Conservation (phyloP, 768 basidiomycete species). For the Hypholoma sublateritium region DNA sequence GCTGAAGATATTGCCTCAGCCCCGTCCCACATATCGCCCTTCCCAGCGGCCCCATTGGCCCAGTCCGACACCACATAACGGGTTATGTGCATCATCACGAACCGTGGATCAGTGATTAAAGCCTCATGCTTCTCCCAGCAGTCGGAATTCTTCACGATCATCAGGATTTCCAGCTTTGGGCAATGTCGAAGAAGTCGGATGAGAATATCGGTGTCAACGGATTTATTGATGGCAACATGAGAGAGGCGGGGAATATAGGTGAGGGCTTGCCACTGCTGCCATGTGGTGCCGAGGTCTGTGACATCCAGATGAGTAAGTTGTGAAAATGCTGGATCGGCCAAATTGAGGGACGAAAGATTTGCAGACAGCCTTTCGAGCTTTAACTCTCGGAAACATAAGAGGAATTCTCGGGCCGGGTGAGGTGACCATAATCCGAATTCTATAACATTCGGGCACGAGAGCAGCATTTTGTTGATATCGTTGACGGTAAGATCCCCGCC, state of each 20-base stretch:
- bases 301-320: constrained; percentile 8
- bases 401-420: background rate
- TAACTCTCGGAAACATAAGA: background rate
- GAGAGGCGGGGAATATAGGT: constrained; percentile 1
- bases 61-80: constrained; percentile 1
- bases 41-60: constrained; percentile 1
- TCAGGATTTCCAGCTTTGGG: background rate
- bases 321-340: constrained; percentile 1
- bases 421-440: background rate
- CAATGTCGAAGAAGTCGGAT: constrained; percentile 3
- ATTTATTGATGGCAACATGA: constrained; percentile 7
- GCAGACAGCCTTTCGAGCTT: background rate
- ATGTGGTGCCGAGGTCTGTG: background rate
- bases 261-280: background rate
- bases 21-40: constrained; percentile 10
- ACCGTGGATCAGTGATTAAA: constrained; percentile 6
- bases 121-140: background rate
- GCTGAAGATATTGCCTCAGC: constrained; percentile 4
- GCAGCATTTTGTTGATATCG: background rate
- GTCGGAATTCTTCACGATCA: background rate
- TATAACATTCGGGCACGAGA: constrained; percentile 2
- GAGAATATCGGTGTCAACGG: background rate
- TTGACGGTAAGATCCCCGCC: constrained; percentile 5
- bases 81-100: constrained; percentile 5
- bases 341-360: background rate